Base-by-base conservation (phyloP, 2,329 filamentous ascomycete genomes). In the Albophoma yamanashiensis region DNA sequence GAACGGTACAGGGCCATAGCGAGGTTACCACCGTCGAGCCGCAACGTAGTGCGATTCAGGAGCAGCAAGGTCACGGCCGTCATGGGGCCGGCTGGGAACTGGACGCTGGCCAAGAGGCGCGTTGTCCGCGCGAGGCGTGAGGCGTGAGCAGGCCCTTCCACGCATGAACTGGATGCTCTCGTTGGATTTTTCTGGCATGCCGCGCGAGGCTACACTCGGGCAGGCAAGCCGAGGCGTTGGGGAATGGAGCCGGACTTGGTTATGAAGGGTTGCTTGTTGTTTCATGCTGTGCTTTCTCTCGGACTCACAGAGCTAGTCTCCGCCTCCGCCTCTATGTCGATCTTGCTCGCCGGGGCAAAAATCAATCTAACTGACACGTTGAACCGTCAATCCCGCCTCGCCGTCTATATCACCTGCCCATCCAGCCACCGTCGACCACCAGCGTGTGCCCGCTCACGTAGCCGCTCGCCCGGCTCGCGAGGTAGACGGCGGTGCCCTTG, bases 401-500 rank as follows among this genome's bases (percentile, higher is more conserved):
- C 11, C 58, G n/a, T n/a, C n/a, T n/a, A n/a, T n/a, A n/a, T 66
- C 78, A 95, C 78, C 91, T 80, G 1, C 89, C 91, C 91, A 96
- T 95, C 91, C 91, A 96, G 14, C 92, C 92, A 9, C 92, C 92
- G 74, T 96, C 92, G 55, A 96, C 89, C 34, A 89, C 87, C 66
- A 96, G 70, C 6, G 91, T 79, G 74, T 96, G 89, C 0, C 92
- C 92, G 65, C 83, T 91, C 43, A 96, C 87, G 76, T 96, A 96
- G 12, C 78, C 83, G 70, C 89, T 90, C n/a, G 87, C 89, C 70
- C 77, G 81, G 68, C 89, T 88, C 1, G 89, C 89, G 63, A 96
- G 75, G 68, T 85, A 96, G 36, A 96, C 87, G 0, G 88, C 82
- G 0, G 84, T 86, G 0, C 91, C 92, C 78, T 92, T 92, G 73